Conservation (phyloP, 768 basidiomycete genomes). For the Rhodotorula diobovata region DNA sequence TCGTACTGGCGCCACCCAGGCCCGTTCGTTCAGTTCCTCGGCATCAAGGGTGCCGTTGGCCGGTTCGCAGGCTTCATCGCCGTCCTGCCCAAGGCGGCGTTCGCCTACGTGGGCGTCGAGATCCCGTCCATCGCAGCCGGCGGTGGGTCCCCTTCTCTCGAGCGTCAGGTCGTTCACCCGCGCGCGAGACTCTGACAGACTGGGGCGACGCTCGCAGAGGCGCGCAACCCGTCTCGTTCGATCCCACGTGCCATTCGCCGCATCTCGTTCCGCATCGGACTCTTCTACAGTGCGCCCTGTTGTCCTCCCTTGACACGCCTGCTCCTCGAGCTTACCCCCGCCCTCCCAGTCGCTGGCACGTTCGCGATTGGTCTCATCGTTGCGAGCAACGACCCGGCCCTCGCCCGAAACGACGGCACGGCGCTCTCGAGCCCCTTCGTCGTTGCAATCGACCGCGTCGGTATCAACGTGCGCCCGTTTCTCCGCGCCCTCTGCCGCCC, state of each 20-base stretch:
- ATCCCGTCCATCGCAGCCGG: conserved; percentile 51
- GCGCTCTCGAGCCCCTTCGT: conserved; percentile 18
- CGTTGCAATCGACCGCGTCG: conserved; percentile 47
- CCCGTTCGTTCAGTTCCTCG: conserved; percentile 65
- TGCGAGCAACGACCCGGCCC: conserved; percentile 41
- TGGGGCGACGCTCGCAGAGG: conserved; percentile 39
- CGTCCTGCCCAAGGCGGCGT: conserved; percentile 53
- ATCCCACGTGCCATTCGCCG: conserved; percentile 64
- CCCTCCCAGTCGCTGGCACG: conserved; percentile 40
- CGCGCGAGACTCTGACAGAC: not conserved
- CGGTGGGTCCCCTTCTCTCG: conserved; percentile 32
- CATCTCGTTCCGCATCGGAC: conserved; percentile 70
- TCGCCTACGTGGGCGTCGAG: conserved; percentile 58
- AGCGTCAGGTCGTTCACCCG: not conserved
- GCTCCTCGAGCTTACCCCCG: not conserved
- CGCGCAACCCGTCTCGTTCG: conserved; percentile 54
- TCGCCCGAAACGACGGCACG: conserved; percentile 12
- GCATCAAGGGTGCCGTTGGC: conserved; percentile 60
- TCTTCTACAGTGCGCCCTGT: conserved; percentile 54
- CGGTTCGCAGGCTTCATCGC: conserved; percentile 60
- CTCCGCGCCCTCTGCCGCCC: not conserved
- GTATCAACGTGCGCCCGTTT: conserved; percentile 43
- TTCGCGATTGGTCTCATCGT: conserved; percentile 48
- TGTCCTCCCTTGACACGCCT: not conserved
- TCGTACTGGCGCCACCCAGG: conserved; percentile 63